phyloP scores from a whole-genome alignment of 2,329 filamentous ascomycete genomes.

The Penicillium hesseltinei region DNA sequence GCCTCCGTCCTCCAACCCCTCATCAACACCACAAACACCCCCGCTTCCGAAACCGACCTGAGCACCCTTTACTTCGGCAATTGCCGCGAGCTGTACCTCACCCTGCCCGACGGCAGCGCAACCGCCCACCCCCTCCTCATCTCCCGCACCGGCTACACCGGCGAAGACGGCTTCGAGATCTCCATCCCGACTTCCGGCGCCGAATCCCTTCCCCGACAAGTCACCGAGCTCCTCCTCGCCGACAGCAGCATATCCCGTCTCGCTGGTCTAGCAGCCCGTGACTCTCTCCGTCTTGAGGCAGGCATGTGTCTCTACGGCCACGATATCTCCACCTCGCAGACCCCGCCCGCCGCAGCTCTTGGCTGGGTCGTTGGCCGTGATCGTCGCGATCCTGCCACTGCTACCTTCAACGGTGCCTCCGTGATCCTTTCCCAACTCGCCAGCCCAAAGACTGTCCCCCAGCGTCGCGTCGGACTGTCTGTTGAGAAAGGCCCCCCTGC shows the following conservation, averaged over 20 bases:
- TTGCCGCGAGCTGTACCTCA: constrained; percentile 64
- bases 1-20: constrained; percentile 65
- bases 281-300: constrained; percentile 89
- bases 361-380: constrained; percentile 84
- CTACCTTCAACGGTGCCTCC: constrained; percentile 82
- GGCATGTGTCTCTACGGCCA: constrained; percentile 99
- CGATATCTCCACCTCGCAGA: constrained; percentile 78
- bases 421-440: constrained; percentile 71
- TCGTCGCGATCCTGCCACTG: constrained; percentile 57
- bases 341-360: constrained; percentile 64
- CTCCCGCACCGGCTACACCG: constrained; percentile 90
- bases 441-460: constrained; percentile 59
- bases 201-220: constrained; percentile 40
- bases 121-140: constrained; percentile 63
- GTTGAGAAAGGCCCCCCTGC: constrained; percentile 80
- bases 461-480: constrained; percentile 76
- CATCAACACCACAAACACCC: constrained; percentile 52
- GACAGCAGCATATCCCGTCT: constrained; percentile 68
- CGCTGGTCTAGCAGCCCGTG: constrained; percentile 84
- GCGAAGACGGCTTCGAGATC: constrained; percentile 97
- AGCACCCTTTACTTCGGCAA: constrained; percentile 78
- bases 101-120: constrained; percentile 54
- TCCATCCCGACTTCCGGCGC: constrained; percentile 71
- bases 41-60: constrained; percentile 53
- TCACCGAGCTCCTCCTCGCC: constrained; percentile 69